Base-by-base conservation (phyloP, 768 basidiomycete species). In the Trametes coccinea region DNA sequence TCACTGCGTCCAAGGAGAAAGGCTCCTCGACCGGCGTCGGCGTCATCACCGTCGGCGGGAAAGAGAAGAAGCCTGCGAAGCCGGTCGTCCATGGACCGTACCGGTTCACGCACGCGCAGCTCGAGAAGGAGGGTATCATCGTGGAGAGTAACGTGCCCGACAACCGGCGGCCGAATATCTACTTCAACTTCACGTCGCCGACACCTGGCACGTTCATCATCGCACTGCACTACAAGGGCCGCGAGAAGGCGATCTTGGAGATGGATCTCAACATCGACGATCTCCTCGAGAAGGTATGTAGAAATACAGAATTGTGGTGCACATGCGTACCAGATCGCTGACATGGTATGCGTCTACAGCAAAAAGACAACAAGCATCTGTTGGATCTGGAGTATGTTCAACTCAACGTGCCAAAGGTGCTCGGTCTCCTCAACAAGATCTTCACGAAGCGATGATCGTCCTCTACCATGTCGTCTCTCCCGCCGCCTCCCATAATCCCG, bases 241-340 rank as follows among this genome's bases (percentile, higher is more conserved):
- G 97, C 17, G 97, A 99, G 71, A 98, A 98, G 78, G 96, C 97
- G 16, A 98, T 99, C 68, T 84, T 98, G 40, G 97, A 99, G 82
- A 98, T 98, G 97, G 95, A 97, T 77, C 84, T 98, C 56, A 98
- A 98, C 79, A 97, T 98, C 68, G 96, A 99, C 75, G 96, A 99
- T 76, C 76, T 98, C 64, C 77, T 98, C 71, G 96, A 98, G 76
- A 98, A 98, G 89, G 95, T 94, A 65, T 31, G 84, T 70, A 9
- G 5, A 5, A 14, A 22, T 44, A 33, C 22, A 22, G 17, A 44
- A 22, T 10, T 16, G 13, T 9, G 14, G 51, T 56, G 11, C 27
- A 44, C 52, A 3, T 47, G 5, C 39, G 22, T 11, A 22, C 53
- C 60, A 37, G 34, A 37, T 37, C 34, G 11, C 34, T 37, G 34